phyloP scores from a whole-genome alignment of 441 rosid genomes.

The Breynia disticha region DNA sequence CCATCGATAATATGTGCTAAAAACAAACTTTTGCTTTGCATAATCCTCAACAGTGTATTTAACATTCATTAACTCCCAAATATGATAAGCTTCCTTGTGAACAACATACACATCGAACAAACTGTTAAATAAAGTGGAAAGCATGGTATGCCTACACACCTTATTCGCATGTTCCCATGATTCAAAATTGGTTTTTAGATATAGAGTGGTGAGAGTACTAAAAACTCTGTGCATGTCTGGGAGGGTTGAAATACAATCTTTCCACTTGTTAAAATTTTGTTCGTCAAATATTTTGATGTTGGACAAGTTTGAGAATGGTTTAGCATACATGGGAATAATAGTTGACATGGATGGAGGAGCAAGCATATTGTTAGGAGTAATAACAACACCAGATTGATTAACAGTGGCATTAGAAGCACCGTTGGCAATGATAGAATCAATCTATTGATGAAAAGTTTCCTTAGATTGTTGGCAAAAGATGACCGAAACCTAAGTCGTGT shows the following conservation, averaged over 20 bases:
- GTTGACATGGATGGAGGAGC: too few species aligned
- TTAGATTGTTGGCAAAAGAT: not conserved
- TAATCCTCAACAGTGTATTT: slow-evolving; percentile 3
- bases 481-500: not conserved
- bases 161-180: not conserved
- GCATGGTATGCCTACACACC: slow-evolving; percentile 1
- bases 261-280: not conserved
- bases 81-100: slow-evolving; percentile 3
- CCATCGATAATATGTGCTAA: not conserved
- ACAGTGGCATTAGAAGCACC: too few species aligned
- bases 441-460: not conserved
- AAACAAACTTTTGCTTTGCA: not conserved
- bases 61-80: slow-evolving; percentile 2
- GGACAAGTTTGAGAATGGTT: not conserved
- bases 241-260: not conserved
- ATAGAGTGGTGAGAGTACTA: not conserved
- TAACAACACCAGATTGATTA: too few species aligned
- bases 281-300: not conserved
- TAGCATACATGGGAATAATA: too few species aligned
- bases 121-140: not conserved
- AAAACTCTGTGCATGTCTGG: not conserved
- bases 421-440: not conserved
- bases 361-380: too few species aligned
- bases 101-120: not conserved
- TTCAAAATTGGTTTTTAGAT: not conserved